Percentiles rank a stretch among this genome's conserved stretches.
phyloP scores from a whole-genome alignment of 2,329 filamentous ascomycete genomes.

The Alternaria brassicicola region DNA sequence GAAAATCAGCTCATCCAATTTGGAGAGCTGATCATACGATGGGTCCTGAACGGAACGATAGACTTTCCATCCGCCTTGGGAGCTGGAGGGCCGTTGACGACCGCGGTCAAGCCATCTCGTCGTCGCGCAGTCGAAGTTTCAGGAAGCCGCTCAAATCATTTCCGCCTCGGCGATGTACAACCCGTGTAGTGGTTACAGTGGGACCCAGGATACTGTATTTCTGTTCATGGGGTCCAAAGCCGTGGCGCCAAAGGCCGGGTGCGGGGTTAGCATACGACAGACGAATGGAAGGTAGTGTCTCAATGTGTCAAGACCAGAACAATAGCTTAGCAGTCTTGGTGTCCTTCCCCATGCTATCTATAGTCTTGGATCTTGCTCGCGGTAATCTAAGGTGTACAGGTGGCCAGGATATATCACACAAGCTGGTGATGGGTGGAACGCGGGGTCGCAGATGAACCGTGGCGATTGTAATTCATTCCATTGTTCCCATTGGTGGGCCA shows the following conservation, averaged over 20 bases:
- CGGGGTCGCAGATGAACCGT: slow-evolving; percentile 17
- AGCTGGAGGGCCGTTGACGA: slow-evolving; percentile 2
- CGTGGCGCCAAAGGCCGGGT: slow-evolving; percentile 2
- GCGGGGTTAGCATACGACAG: slow-evolving; percentile 24
- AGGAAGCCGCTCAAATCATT: slow-evolving; percentile 6
- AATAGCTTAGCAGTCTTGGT: slow-evolving; percentile 19
- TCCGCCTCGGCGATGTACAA: slow-evolving; percentile 11
- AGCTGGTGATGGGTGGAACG: slow-evolving; percentile 22
- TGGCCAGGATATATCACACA: not conserved
- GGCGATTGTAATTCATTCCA: not conserved
- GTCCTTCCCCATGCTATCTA: slow-evolving; percentile 23
- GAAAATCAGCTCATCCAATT: slow-evolving; percentile 15
- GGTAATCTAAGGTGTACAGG: slow-evolving; percentile 3
- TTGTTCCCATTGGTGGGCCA: not conserved
- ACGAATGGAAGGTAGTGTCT: slow-evolving; percentile 16
- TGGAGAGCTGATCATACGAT: slow-evolving; percentile 23
- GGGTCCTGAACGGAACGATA: slow-evolving; percentile 23
- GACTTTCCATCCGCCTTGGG: slow-evolving; percentile 21
- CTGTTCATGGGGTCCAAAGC: slow-evolving; percentile 26
- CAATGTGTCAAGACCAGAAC: slow-evolving; percentile 4
- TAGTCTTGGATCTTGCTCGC: slow-evolving; percentile 19
- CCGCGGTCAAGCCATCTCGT: slow-evolving; percentile 8
- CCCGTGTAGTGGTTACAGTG: slow-evolving; percentile 1
- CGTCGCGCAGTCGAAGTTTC: slow-evolving; percentile 12
- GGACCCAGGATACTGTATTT: slow-evolving; percentile 31